Evolutionary conservation across 2,329 filamentous ascomycete species (phyloP), one percentile per base, ranked within the genome.

Genomic region (Apiospora pterosperma): DNA sequence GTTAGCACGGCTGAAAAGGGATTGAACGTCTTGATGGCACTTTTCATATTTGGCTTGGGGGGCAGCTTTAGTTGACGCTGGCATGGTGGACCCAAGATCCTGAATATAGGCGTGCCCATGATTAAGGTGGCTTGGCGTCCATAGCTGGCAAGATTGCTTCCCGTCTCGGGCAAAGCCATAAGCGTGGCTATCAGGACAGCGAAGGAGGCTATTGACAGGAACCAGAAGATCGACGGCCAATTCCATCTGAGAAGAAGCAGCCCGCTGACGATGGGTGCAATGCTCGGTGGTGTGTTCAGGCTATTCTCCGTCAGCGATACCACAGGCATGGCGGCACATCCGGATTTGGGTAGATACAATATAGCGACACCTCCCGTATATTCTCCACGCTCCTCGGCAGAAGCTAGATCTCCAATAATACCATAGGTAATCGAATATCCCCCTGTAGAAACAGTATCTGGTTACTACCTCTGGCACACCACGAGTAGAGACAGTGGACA

Each of bases 391-490:
- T 68, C 67, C 1, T 63, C 61, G 3, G 68, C 65, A 0, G 68
- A 39, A 12, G 64, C 65, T 1, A 68, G 59, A 34, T 67, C 65
- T 5, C 62, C 63, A n/a, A 68, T 23, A 11, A 68, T 65, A 10
- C 65, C 66, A 23, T 70, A 69, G 2, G 64, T 62, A 6, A 70
- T 36, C 1, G 64, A 61, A 41, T 63, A 66, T 16, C 55, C 59
- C 3, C 39, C 39, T 42, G 16, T 10, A 2, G 23, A 11, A 3
- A 12, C 23, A n/a, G n/a, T 4, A 19, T 21, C 6, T 21, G n/a
- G 7, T 11, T 4, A 1, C 4, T 7, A 4, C 5, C 7, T 38
- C 39, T 11, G n/a, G n/a, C n/a, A n/a, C n/a, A n/a, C n/a, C n/a
- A n/a, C n/a, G n/a, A n/a, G n/a, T n/a, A n/a, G n/a, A n/a, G n/a